These are phyloP conservation scores for Cephaloascus fragrans DNA, from an alignment of 805 yeast genomes.

Conservation along the genomic window DNA sequence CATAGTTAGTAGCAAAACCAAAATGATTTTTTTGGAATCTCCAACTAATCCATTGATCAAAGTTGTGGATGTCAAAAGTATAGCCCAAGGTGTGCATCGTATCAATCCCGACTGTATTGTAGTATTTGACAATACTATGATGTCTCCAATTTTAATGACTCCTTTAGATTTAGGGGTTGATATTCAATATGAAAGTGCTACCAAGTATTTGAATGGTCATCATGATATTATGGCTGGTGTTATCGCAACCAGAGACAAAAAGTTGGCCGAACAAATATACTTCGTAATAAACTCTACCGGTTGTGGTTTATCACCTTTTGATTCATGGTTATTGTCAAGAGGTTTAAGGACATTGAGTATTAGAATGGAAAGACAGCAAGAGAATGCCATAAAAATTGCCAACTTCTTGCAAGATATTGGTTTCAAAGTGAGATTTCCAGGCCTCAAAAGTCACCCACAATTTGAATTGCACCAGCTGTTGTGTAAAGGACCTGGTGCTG, in stretches of 20 bases:
- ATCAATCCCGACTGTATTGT: slow-evolving; percentile 59
- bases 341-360: slow-evolving; percentile 85
- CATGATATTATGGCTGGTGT: slow-evolving; percentile 97
- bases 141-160: slow-evolving; percentile 80
- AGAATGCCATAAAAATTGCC: slow-evolving; percentile 68
- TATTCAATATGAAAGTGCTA: slow-evolving; percentile 88
- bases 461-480: slow-evolving; percentile 67
- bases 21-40: slow-evolving; percentile 75
- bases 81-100: slow-evolving; percentile 56
- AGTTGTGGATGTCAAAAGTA: slow-evolving; percentile 68
- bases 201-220: slow-evolving; percentile 88
- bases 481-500: slow-evolving; percentile 85
- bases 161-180: slow-evolving; percentile 86
- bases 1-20: slow-evolving; percentile 48
- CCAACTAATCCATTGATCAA: slow-evolving; percentile 93
- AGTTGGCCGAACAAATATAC: slow-evolving; percentile 59
- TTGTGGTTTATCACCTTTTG: slow-evolving; percentile 86
- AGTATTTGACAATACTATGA: slow-evolving; percentile 94
- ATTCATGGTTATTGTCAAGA: slow-evolving; percentile 79
- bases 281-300: slow-evolving; percentile 86
- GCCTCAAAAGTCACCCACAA: slow-evolving; percentile 73
- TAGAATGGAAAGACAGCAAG: slow-evolving; percentile 81
- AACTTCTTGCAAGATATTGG: slow-evolving; percentile 60
- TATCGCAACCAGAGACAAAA: slow-evolving; percentile 56
- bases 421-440: slow-evolving; percentile 78